A percentile compares a stretch with the other conserved stretches of the same genome.
These are phyloP conservation scores for Cyclotella baltica DNA, from an alignment of 108 stramenopile species.

Conservation along the genomic window DNA sequence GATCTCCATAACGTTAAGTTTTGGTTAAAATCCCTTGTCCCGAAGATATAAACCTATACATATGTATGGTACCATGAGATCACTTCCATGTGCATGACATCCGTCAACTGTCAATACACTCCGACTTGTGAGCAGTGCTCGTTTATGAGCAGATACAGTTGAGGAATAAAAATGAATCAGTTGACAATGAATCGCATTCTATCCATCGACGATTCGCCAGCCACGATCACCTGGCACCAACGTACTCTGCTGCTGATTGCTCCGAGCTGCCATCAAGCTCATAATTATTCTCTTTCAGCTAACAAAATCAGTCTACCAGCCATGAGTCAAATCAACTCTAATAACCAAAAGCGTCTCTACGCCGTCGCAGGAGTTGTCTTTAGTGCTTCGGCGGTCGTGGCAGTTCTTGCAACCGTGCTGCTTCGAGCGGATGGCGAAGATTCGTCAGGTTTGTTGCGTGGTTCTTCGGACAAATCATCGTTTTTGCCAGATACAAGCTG, in stretches of 20 bases:
- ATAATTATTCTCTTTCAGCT: not conserved
- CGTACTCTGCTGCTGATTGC: not conserved
- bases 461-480: not conserved
- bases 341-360: slow-evolving; percentile 8
- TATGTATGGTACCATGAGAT: not conserved
- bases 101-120: not conserved
- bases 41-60: too few relatives aligned
- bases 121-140: not conserved
- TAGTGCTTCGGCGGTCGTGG: slow-evolving; percentile 5
- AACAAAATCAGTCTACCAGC: not conserved
- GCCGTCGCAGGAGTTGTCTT: slow-evolving; percentile 8
- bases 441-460: not conserved
- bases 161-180: not conserved
- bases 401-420: slow-evolving; percentile 3
- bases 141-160: not conserved
- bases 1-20: too few relatives aligned
- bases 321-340: not conserved
- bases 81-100: not conserved
- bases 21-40: too few relatives aligned
- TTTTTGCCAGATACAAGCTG: not conserved
- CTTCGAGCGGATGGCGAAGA: not conserved
- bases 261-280: not conserved
- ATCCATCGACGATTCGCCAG: not conserved
- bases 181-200: not conserved
- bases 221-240: too few relatives aligned